phyloP scores from a whole-genome alignment of 495 filamentous ascomycete species.

The Aspergillus egyptiacus region DNA sequence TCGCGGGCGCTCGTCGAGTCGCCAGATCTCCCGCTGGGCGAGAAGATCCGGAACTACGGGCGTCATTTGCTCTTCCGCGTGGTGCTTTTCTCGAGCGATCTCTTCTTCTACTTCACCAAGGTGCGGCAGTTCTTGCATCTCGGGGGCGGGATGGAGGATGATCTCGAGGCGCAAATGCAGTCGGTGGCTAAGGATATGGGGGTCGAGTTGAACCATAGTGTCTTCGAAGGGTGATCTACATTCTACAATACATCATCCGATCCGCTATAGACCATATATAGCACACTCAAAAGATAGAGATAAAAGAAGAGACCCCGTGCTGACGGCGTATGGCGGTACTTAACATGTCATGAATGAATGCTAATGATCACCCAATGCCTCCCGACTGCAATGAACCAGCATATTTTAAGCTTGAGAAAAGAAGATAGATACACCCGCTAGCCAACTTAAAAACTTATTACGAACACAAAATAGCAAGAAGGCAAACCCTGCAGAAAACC shows the following conservation, averaged over 20 bases:
- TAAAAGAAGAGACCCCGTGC: background rate
- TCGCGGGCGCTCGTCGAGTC: conserved; percentile 68
- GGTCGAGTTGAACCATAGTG: conserved; percentile 76
- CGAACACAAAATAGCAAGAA: conserved; percentile 3
- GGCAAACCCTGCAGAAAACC: conserved; percentile 4
- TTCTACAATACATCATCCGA: background rate
- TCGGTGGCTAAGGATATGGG: conserved; percentile 85
- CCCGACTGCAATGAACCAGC: too few relatives aligned
- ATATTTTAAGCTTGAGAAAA: background rate
- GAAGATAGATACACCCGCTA: background rate
- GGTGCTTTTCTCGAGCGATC: conserved; percentile 71
- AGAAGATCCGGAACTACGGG: conserved; percentile 54
- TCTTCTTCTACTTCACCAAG: conserved; percentile 77
- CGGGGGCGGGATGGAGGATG: conserved; percentile 88
- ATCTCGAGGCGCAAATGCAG: conserved; percentile 80
- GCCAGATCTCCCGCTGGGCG: conserved; percentile 48
- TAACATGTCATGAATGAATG: too few relatives aligned
- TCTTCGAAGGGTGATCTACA: conserved; percentile 66
- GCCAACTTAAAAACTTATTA: conserved; percentile 1
- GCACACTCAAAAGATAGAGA: conserved; percentile 9
- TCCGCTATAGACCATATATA: conserved; percentile 6
- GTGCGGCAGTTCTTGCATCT: conserved; percentile 65
- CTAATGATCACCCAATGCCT: too few relatives aligned
- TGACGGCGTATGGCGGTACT: too few relatives aligned
- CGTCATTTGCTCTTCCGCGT: conserved; percentile 72